Percentiles rank a stretch among this genome's conserved stretches.
These are phyloP conservation scores for Simmondsia chinensis DNA, from an alignment of 148 eudicot genomes.

Conservation along the genomic window DNA sequence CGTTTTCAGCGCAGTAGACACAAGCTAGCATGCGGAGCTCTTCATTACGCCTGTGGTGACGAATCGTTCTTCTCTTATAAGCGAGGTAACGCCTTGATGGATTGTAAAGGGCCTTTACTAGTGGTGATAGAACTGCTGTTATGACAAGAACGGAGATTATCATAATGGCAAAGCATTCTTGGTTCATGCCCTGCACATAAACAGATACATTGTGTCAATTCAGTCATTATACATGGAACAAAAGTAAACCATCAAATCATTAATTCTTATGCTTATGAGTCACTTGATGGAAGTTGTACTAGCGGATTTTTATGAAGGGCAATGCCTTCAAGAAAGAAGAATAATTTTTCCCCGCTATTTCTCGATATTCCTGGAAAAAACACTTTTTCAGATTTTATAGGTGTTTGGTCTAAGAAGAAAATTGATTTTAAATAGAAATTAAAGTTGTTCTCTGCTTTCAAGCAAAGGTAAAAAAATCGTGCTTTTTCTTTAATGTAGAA, in stretches of 20 bases:
- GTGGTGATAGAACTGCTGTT: constrained; percentile 36
- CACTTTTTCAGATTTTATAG: too few species aligned
- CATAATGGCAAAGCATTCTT: constrained; percentile 40
- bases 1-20: constrained; percentile 36
- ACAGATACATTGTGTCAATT: not conserved
- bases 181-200: constrained; percentile 30
- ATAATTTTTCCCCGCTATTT: too few species aligned
- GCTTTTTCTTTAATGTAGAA: too few species aligned
- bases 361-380: too few species aligned
- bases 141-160: constrained; percentile 29
- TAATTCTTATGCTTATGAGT: not conserved
- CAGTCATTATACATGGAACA: not conserved
- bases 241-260: not conserved
- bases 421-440: too few species aligned
- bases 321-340: too few species aligned
- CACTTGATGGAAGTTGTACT: too few species aligned
- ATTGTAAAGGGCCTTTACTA: constrained; percentile 35
- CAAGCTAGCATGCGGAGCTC: constrained; percentile 54
- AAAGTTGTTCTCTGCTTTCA: too few species aligned
- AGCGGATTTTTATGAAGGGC: too few species aligned
- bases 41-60: constrained; percentile 24
- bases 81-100: constrained; percentile 43
- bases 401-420: too few species aligned
- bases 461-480: too few species aligned
- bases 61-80: constrained; percentile 46